These are phyloP conservation scores for Capsella bursapastoris DNA, from an alignment of 345 rosid species.

Conservation along the genomic window DNA sequence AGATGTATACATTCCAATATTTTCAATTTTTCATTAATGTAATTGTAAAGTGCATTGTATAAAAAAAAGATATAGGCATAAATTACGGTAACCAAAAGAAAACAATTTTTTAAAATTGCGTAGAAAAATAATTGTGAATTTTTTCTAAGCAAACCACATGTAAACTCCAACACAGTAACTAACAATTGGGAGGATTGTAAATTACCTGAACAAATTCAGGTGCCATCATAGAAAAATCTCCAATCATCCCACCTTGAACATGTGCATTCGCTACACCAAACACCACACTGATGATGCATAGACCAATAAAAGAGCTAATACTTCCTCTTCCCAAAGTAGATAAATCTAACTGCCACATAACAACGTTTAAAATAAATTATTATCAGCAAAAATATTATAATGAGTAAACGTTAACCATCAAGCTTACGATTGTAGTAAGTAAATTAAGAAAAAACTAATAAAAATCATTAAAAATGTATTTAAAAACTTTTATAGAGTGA, in stretches of 20 bases:
- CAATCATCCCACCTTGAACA: constrained; percentile 89
- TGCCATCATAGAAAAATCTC: constrained; percentile 78
- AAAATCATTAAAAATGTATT: no score
- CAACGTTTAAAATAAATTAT: neutral
- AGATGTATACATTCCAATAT: no score
- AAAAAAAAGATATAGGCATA: no score
- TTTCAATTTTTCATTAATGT: no score
- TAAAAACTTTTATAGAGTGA: no score
- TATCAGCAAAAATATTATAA: neutral
- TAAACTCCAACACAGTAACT: constrained; percentile 8
- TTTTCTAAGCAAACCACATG: neutral
- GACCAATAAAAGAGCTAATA: constrained; percentile 57
- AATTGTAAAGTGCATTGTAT: no score
- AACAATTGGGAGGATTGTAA: neutral
- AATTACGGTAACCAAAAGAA: no score
- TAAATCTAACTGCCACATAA: constrained; percentile 58
- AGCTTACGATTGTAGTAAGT: neutral
- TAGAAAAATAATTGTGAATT: neutral
- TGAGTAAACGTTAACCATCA: neutral
- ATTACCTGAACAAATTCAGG: constrained; percentile 77
- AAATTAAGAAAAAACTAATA: no score
- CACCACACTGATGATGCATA: constrained; percentile 58
- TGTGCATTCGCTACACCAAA: constrained; percentile 82
- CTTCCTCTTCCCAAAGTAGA: constrained; percentile 75
- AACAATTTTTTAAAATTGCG: no score